Conservation (phyloP, 805 yeast species). For the Candida qinlingensis region DNA sequence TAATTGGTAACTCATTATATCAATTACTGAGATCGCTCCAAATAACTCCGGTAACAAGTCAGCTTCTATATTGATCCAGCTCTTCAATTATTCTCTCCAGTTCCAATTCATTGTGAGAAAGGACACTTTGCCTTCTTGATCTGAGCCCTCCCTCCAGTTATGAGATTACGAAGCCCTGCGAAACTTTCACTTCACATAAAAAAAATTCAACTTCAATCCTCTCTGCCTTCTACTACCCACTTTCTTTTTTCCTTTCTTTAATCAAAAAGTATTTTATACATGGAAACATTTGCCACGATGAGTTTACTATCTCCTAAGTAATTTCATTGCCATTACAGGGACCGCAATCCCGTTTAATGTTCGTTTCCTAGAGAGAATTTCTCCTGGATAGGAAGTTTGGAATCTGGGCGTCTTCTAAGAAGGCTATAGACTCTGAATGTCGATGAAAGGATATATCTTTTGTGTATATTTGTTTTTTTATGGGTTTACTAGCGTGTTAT, state of each 20-base stretch:
- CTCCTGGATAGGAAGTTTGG: constrained; percentile 31
- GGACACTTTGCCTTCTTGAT: too few species aligned
- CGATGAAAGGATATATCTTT: constrained; percentile 27
- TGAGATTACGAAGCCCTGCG: constrained; percentile 4
- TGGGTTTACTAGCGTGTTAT: too few species aligned
- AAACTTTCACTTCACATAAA: constrained; percentile 7
- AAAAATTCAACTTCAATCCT: neutral
- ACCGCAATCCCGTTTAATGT: constrained; percentile 24
- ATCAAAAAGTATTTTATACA: constrained; percentile 26
- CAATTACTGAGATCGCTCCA: too few species aligned
- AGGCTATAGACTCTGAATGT: constrained; percentile 26
- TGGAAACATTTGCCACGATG: constrained; percentile 32
- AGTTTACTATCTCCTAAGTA: constrained; percentile 24
- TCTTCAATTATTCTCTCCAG: too few species aligned
- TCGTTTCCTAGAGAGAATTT: constrained; percentile 25
- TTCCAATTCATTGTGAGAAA: too few species aligned
- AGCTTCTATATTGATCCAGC: too few species aligned
- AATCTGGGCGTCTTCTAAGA: constrained; percentile 17
- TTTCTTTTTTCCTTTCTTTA: constrained; percentile 19
- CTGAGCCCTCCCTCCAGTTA: too few species aligned
- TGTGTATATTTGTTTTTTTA: neutral
- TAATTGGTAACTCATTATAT: too few species aligned
- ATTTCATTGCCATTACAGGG: constrained; percentile 29
- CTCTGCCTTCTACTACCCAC: neutral
- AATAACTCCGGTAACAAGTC: too few species aligned